These are phyloP conservation scores for Solanum verrucosum DNA, from an alignment of 257 asterid genomes.

Conservation along the genomic window DNA sequence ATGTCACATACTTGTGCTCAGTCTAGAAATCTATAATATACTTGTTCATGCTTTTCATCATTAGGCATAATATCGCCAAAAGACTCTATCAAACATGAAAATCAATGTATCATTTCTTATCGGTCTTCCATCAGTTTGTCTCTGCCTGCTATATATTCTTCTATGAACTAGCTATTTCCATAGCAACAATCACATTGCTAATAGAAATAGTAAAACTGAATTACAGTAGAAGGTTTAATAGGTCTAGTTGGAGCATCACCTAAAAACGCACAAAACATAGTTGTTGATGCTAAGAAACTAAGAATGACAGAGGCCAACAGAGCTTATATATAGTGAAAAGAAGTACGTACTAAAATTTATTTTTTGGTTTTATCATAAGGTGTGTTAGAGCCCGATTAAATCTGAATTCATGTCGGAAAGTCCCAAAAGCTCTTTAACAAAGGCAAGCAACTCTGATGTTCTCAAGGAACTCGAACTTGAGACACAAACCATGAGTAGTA, in stretches of 20 bases:
- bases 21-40: not conserved
- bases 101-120: not conserved
- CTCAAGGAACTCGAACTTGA: too few species aligned
- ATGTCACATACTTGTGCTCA: not conserved
- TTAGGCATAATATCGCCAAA: not conserved
- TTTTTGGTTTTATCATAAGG: too few species aligned
- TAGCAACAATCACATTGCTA: not conserved
- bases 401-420: not conserved
- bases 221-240: not conserved
- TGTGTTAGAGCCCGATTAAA: too few species aligned
- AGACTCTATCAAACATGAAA: not conserved
- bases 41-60: not conserved
- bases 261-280: not conserved
- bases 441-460: too few species aligned
- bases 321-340: not conserved
- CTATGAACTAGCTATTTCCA: not conserved
- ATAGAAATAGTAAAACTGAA: not conserved
- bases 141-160: not conserved
- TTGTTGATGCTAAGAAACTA: not conserved
- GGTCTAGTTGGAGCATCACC: not conserved
- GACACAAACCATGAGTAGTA: too few species aligned
- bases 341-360: not conserved
- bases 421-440: too few species aligned
- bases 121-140: not conserved
- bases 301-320: not conserved